Evolutionary conservation across 2,329 filamentous ascomycete genomes (phyloP).

Genomic region (Berkeleyomyces basicola): DNA sequence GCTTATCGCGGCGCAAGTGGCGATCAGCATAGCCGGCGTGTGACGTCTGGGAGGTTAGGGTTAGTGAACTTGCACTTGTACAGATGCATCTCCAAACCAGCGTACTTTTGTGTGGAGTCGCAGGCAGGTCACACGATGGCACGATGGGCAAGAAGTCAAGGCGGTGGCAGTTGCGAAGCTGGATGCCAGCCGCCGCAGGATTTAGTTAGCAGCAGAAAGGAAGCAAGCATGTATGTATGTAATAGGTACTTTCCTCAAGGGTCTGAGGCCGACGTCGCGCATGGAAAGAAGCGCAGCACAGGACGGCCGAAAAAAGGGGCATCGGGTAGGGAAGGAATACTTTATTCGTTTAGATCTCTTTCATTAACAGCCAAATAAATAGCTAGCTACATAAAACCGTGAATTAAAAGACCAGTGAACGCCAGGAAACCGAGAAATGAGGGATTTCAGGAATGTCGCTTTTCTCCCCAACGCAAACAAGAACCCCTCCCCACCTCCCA

Average conservation of each 20-base stretch:
- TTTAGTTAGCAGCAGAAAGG: too few relatives aligned
- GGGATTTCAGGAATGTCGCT: background rate
- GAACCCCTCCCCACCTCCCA: background rate
- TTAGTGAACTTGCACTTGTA: too few relatives aligned
- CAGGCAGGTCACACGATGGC: too few relatives aligned
- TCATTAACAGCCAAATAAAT: background rate
- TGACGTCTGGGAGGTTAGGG: too few relatives aligned
- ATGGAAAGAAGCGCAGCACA: background rate
- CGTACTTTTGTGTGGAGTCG: too few relatives aligned
- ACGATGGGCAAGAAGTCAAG: too few relatives aligned
- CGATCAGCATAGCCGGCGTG: too few relatives aligned
- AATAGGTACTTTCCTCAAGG: too few relatives aligned
- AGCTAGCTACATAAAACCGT: background rate
- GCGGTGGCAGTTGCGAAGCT: too few relatives aligned
- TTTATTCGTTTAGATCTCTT: background rate
- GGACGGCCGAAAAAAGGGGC: background rate
- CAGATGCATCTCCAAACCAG: too few relatives aligned
- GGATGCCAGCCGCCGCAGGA: too few relatives aligned
- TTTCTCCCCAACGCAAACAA: background rate
- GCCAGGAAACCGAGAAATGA: background rate
- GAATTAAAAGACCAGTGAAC: background rate
- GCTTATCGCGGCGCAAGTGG: background rate
- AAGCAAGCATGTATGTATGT: too few relatives aligned
- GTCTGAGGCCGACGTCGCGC: background rate
- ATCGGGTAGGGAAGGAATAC: background rate